Evolutionary conservation across 495 filamentous ascomycete genomes (phyloP).

Genomic region (Amniculicola lignicola): DNA sequence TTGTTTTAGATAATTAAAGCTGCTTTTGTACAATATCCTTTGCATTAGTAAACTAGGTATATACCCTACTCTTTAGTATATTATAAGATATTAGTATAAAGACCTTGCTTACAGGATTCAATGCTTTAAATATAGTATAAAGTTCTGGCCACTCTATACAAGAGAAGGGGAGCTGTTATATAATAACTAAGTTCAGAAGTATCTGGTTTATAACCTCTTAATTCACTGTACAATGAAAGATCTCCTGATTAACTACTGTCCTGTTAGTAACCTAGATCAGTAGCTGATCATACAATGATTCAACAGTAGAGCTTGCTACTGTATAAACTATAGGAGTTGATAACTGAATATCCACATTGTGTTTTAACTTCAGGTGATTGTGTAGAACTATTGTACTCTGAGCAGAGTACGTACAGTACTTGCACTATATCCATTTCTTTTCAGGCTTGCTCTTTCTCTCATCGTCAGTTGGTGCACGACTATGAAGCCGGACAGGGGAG

Average conservation of each 20-base stretch:
- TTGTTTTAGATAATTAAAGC: not conserved
- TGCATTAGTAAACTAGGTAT: not conserved
- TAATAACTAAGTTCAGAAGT: not conserved
- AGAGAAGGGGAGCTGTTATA: not conserved
- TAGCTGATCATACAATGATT: too few species aligned
- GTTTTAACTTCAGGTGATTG: too few species aligned
- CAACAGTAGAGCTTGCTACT: too few species aligned
- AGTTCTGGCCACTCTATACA: not conserved
- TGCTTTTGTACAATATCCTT: slow-evolving; percentile 2
- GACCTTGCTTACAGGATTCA: not conserved
- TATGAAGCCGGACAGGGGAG: too few species aligned
- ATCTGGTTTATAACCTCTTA: not conserved
- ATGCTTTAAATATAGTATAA: not conserved
- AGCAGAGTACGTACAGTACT: too few species aligned
- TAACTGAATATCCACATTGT: too few species aligned
- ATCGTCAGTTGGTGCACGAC: too few species aligned
- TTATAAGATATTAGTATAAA: slow-evolving; percentile 1
- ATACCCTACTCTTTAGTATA: not conserved
- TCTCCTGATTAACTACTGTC: not conserved
- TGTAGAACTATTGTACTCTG: too few species aligned
- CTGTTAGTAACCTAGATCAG: too few species aligned
- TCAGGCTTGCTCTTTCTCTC: too few species aligned
- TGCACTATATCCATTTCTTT: too few species aligned
- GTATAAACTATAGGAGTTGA: too few species aligned
- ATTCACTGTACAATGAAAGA: not conserved